A percentile compares a stretch with the other conserved stretches of the same genome.
Evolutionary conservation across 192 early-diverging fungal genomes (phyloP).

Genomic region (Dispira simplex): DNA sequence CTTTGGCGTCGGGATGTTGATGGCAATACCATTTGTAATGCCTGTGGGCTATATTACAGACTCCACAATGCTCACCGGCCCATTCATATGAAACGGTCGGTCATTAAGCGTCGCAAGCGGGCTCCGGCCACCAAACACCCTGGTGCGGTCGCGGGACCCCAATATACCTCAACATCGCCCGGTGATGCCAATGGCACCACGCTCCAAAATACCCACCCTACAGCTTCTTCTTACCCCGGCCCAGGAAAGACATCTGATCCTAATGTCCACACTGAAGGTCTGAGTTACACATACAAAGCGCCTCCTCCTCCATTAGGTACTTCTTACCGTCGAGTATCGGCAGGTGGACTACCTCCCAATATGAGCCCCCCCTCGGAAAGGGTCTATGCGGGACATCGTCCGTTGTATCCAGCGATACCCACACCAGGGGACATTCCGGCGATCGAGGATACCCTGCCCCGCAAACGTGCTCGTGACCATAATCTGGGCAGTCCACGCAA

Average conservation of each 20-base stretch:
- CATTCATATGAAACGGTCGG: constrained; percentile 45
- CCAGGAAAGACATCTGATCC: background rate
- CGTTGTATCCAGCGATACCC: background rate
- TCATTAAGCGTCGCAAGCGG: constrained; percentile 54
- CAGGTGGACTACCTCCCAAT: background rate
- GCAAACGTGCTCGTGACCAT: constrained; percentile 5
- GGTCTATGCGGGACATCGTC: background rate
- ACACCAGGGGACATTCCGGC: background rate
- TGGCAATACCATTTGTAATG: constrained; percentile 72
- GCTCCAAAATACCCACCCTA: background rate
- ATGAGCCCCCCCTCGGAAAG: background rate
- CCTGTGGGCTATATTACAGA: constrained; percentile 82
- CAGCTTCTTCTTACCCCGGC: background rate
- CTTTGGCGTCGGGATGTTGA: constrained; percentile 56
- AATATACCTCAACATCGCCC: background rate
- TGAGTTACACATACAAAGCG: constrained; percentile 17
- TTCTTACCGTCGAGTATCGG: background rate
- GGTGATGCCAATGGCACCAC: background rate
- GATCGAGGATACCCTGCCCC: background rate
- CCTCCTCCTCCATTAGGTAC: constrained; percentile 11
- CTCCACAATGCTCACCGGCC: constrained; percentile 64
- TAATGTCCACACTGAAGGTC: background rate
- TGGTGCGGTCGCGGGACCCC: background rate
- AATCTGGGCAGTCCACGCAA: background rate
- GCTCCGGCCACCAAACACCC: constrained; percentile 12